A percentile compares a stretch with the other conserved stretches of the same genome.
Conservation (phyloP, 1,139 yeast genomes). For the Suhomyces ambrosiae region DNA sequence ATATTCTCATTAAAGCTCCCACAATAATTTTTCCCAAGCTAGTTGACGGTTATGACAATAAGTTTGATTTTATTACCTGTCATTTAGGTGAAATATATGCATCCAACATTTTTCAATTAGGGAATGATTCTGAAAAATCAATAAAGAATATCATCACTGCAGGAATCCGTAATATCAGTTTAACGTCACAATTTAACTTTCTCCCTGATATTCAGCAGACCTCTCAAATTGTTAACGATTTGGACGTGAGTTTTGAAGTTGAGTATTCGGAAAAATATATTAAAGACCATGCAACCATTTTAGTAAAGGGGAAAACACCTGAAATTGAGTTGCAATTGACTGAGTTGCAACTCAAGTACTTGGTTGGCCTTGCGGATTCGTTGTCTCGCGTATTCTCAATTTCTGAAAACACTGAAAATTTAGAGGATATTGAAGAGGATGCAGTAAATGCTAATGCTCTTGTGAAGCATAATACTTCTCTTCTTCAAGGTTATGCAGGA, state of each 20-base stretch:
- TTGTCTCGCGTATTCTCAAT: conserved; percentile 58
- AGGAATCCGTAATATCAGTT: conserved; percentile 71
- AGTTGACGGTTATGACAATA: conserved; percentile 37
- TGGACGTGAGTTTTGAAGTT: conserved; percentile 66
- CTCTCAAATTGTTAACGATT: conserved; percentile 66
- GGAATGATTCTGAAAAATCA: conserved; percentile 18
- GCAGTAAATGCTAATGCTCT: conserved; percentile 59
- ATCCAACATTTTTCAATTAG: conserved; percentile 63
- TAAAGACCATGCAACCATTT: conserved; percentile 51
- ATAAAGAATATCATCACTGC: conserved; percentile 55
- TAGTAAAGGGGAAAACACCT: conserved; percentile 61
- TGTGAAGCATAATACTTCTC: conserved; percentile 30
- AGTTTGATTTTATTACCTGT: conserved; percentile 65
- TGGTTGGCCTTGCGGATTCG: conserved; percentile 58
- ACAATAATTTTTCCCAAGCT: conserved; percentile 74
- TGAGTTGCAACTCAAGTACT: conserved; percentile 70
- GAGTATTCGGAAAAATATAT: conserved; percentile 51
- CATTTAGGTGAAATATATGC: conserved; percentile 85
- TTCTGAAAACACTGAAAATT: conserved; percentile 35
- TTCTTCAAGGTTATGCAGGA: not conserved
- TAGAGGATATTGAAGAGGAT: conserved; percentile 63
- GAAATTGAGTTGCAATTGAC: conserved; percentile 71
- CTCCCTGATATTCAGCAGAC: conserved; percentile 46
- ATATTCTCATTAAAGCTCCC: conserved; percentile 77
- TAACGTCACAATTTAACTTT: conserved; percentile 62